These are phyloP conservation scores for Rhypophila decipiens DNA, from an alignment of 495 filamentous ascomycete genomes.

Conservation along the genomic window DNA sequence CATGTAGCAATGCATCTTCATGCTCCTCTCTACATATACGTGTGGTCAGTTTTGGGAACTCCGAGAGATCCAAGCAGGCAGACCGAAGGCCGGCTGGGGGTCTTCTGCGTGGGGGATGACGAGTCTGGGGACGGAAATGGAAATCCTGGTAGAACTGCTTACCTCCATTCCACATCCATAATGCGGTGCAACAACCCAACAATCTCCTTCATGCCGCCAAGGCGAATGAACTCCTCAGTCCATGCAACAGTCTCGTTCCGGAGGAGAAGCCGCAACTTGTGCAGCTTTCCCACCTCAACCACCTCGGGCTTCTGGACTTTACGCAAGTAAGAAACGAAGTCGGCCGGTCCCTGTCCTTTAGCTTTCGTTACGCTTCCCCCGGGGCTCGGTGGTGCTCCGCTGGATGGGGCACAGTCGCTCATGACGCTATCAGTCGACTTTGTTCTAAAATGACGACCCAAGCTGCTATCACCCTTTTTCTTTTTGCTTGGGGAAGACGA, in stretches of 20 bases:
- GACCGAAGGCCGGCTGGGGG: too few species aligned
- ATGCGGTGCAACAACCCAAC: slow-evolving; percentile 79
- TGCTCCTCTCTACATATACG: slow-evolving; percentile 76
- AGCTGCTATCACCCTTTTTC: slow-evolving; percentile 42
- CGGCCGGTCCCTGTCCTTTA: slow-evolving; percentile 56
- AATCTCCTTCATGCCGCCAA: slow-evolving; percentile 90
- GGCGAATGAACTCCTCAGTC: slow-evolving; percentile 84
- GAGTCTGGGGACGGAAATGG: slow-evolving; percentile 2
- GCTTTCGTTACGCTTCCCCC: slow-evolving; percentile 42
- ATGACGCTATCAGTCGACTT: slow-evolving; percentile 47
- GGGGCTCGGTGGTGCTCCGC: slow-evolving; percentile 19
- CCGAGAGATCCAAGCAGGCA: not conserved
- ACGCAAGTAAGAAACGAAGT: slow-evolving; percentile 75
- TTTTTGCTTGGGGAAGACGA: slow-evolving; percentile 43
- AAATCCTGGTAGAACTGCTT: slow-evolving; percentile 27
- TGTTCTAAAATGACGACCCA: slow-evolving; percentile 44
- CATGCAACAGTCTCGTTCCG: slow-evolving; percentile 92
- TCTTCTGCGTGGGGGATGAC: too few species aligned
- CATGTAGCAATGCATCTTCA: slow-evolving; percentile 87
- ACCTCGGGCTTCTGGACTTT: slow-evolving; percentile 71
- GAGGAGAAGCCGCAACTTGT: slow-evolving; percentile 84
- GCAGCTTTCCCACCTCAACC: slow-evolving; percentile 86
- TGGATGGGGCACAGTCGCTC: slow-evolving; percentile 24
- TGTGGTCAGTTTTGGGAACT: slow-evolving; percentile 8
- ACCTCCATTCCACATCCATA: slow-evolving; percentile 96